Conservation (phyloP, 768 basidiomycete genomes). For the Phanerochaete carnosa region DNA sequence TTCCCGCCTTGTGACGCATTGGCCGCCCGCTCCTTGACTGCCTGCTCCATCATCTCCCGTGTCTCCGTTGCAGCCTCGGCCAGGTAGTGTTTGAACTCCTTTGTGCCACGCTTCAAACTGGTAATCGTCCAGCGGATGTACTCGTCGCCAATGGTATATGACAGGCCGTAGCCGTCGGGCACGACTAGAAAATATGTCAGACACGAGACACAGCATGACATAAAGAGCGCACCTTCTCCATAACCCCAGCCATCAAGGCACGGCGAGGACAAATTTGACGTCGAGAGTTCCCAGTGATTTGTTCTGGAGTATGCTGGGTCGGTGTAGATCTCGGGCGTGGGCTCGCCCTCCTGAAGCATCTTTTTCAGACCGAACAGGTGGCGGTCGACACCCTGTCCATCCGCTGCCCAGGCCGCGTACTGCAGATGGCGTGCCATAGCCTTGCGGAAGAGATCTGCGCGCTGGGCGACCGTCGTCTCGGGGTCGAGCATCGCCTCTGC, state of each 20-base stretch:
- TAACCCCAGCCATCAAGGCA: constrained; percentile 97
- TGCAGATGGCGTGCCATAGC: constrained; percentile 83
- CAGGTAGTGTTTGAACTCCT: constrained; percentile 63
- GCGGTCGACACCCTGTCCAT: constrained; percentile 92
- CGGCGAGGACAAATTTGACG: constrained; percentile 77
- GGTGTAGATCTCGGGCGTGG: constrained; percentile 66
- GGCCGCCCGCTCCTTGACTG: constrained; percentile 38
- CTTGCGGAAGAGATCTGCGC: constrained; percentile 64
- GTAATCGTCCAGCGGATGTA: constrained; percentile 93
- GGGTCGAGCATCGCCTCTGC: constrained; percentile 83
- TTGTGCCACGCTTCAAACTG: constrained; percentile 53
- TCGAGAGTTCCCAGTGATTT: constrained; percentile 91
- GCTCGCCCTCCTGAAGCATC: constrained; percentile 70
- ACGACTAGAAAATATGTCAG: constrained; percentile 57
- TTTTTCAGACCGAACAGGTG: constrained; percentile 94
- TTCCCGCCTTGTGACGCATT: constrained; percentile 20
- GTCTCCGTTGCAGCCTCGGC: constrained; percentile 81
- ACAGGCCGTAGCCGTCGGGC: constrained; percentile 85
- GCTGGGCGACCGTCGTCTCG: constrained; percentile 31
- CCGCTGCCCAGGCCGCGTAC: constrained; percentile 89
- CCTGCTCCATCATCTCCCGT: constrained; percentile 70
- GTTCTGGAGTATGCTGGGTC: constrained; percentile 69
- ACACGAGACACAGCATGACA: background rate
- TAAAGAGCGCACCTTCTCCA: constrained; percentile 70
- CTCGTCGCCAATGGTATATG: constrained; percentile 84